Evolutionary conservation across 2,329 filamentous ascomycete species (phyloP), one percentile per base, ranked within the genome.

Genomic region (Trichoderma sp.): DNA sequence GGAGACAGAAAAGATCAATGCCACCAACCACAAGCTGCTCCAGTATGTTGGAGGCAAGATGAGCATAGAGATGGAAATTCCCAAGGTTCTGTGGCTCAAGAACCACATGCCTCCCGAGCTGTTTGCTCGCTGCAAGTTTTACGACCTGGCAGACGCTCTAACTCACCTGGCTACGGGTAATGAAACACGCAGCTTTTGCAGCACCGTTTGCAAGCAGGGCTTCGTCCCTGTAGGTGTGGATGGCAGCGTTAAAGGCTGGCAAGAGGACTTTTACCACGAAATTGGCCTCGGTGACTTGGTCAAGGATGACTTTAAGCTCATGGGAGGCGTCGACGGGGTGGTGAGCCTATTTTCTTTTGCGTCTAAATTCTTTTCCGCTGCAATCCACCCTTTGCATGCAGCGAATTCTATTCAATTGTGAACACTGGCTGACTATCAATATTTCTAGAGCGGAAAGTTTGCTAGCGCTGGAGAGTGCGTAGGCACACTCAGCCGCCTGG

Each of bases 51-150:
- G 96, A 74, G 96, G 96, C 72, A 95, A 92, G 79, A 99, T 99
- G 96, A 97, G 93, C 79, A 95, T 97, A 73, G 96, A 99, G 84
- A 99, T 99, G 96, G 96, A 99, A 80, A 96, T 99, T 68, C 96
- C 96, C 72, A 99, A 99, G 83, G 93, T 97, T 1, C 86, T 98
- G 69, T 99, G 96, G 96, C 86, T 99, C 77, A 98, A 98, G 87
- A 97, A 97, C 81, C 88, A 98, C 82, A 98, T 99, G 96, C 92
- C 96, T 2, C 86, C 91, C 68, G 92, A 97, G 75, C 85, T 96
- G 19, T 99, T 98, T 76, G 90, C 91, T 68, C 89, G 91, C 71
- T 97, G 94, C 89, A 97, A 97, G 81, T 99, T 99, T 78, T 99
- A 97, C 80, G 96, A 99, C 77, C 82, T 99, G 76, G 90, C 90